phyloP scores from a whole-genome alignment of 2,329 filamentous ascomycete genomes.

The Ascochyta clinopodiicola region DNA sequence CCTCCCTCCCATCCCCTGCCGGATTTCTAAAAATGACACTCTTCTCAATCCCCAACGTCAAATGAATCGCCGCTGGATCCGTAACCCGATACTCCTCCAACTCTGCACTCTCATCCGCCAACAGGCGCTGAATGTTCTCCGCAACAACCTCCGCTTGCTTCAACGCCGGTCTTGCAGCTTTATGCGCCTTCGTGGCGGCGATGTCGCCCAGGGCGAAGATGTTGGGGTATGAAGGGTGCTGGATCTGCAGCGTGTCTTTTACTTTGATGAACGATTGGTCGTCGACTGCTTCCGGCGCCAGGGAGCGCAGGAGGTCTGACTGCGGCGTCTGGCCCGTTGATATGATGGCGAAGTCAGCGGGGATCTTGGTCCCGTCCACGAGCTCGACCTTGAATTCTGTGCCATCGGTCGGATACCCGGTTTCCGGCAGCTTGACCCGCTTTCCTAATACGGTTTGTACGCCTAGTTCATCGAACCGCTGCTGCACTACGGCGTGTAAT shows the following conservation, averaged over 20 bases:
- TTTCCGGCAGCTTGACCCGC: neutral
- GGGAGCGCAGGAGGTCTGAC: conserved; percentile 55
- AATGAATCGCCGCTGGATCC: conserved; percentile 18
- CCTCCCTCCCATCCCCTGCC: conserved; percentile 1
- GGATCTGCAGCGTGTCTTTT: conserved; percentile 63
- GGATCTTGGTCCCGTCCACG: neutral
- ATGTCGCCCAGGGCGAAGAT: conserved; percentile 72
- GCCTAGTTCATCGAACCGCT: conserved; percentile 59
- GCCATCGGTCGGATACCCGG: conserved; percentile 3
- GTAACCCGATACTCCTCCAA: conserved; percentile 5
- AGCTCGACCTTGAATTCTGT: conserved; percentile 4
- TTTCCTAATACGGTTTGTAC: conserved; percentile 51
- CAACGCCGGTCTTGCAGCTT: conserved; percentile 5
- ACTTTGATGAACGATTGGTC: conserved; percentile 59
- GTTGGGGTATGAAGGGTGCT: conserved; percentile 55
- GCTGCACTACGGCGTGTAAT: conserved; percentile 51
- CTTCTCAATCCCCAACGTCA: conserved; percentile 14
- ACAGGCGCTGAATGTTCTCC: neutral
- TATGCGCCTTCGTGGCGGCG: conserved; percentile 44
- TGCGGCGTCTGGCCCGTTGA: conserved; percentile 67
- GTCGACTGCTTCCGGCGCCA: conserved; percentile 56
- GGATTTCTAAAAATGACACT: conserved; percentile 19
- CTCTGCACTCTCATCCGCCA: neutral
- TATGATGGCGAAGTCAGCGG: conserved; percentile 52
- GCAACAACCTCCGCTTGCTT: conserved; percentile 10